Base-by-base conservation (phyloP, 768 basidiomycete genomes). In the Pleurotus giganteus region DNA sequence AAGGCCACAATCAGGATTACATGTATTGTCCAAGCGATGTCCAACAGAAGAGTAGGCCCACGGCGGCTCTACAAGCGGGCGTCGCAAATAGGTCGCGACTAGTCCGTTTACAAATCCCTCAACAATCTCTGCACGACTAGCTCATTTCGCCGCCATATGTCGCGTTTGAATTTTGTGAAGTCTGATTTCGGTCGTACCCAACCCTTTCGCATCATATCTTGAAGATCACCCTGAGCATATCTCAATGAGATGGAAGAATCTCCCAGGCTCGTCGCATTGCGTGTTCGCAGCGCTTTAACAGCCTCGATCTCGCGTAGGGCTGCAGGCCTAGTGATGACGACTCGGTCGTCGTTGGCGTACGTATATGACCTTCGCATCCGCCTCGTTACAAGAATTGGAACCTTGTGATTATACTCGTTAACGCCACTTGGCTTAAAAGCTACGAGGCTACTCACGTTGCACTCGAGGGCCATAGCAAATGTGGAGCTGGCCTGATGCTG, bases 311-410 rank as follows among this genome's bases (percentile, higher is more conserved):
- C 75, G 7, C 69, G 65, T 63, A 78, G 67, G 12, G 69, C 74
- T 0, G 72, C 63, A 15, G 76, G 75, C 3, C 74, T 69, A 7
- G 70, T 71, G 47, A 76, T 65, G 4, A 70, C 67, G 1, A 68
- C 68, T 13, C 71, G 56, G 36, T 68, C 63, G 55, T 74, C 70
- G 55, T 72, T 66, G 42, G 70, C 70, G 55, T 76, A 74, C 3
- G 63, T 65, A 56, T 78, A 76, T 21, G 72, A 62, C 34, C 64
- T 60, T 19, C 69, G 69, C 34, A 71, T 73, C 54, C 72, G 75
- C 15, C 65, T 62, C 2, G 74, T 78, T 27, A 71, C 69, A 23
- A 78, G 67, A n/a, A 76, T 66, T 11, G 76, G 74, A 4, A 74
- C 66, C 71, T 73, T 47, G 26, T 15, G 21, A n/a, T 17, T 28